Evolutionary conservation across 225 moss, liverwort and hornwort species (phyloP), one percentile per base, ranked within the genome.

Genomic region (Antitrichia curtipendula): DNA sequence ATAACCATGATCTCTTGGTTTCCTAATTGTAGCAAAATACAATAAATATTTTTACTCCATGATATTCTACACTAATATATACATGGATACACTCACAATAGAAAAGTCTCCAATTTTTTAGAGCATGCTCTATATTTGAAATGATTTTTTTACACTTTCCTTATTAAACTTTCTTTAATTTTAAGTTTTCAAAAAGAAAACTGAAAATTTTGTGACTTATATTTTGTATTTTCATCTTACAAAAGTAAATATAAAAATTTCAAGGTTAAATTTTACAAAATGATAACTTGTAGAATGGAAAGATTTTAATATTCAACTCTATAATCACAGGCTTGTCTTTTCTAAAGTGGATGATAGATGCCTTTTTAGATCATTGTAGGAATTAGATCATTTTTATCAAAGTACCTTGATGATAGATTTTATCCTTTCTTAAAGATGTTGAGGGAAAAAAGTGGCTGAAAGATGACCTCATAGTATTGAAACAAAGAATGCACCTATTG

Each of bases 1-100:
- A 19, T 19, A 74, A 32, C 4, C 0, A 7, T 0, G 0, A 0
- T 12, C 12, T 74, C 1, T 31, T 74, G 4, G 20, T 74, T 45
- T 72, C 2, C 17, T 45, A 17, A 8, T 72, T 28, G 7, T 45
- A 17, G 0, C 6, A 29, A 72, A 45, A 10, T 2, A 16, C 2
- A 8, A 2, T 27, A 43, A 27, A 71, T 9, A 71, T 10, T 29
- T 38, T 29, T 45, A 45, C 1, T 18, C 10, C 4, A 72, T 29
- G 3, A 41, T 70, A 41, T 27, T 69, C 15, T 24, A 28, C 0
- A 45, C 29, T 10, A 28, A 31, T 43, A 27, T 9, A 16, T 27
- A 16, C 16, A 70, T 7, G 3, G 2, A 70, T 69, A 24, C 0
- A 40, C 1, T 15, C 1, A 27, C 24, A n/a, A n/a, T n/a, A 27